Percentiles rank a stretch among this genome's conserved stretches.
These are phyloP conservation scores for Leccinum imitatum DNA, from an alignment of 768 basidiomycete species.

Conservation along the genomic window DNA sequence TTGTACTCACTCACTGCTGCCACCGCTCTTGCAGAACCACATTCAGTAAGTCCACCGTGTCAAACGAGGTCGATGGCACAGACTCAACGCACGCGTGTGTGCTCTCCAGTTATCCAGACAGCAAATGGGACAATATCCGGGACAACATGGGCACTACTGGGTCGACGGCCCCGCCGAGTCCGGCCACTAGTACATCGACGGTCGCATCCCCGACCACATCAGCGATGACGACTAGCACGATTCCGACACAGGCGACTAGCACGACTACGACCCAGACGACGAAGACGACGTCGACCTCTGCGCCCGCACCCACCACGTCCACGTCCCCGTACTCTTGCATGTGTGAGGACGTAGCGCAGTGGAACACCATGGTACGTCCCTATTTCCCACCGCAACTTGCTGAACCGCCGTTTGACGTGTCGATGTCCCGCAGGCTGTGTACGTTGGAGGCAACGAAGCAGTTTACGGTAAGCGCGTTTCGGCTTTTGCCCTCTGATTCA, in stretches of 20 bases:
- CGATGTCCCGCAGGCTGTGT: conserved; percentile 27
- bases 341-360: conserved; percentile 44
- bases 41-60: conserved; percentile 41
- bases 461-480: conserved; percentile 38
- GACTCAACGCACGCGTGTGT: background rate
- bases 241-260: background rate
- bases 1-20: background rate
- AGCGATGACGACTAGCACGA: background rate
- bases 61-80: background rate
- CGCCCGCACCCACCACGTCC: conserved; percentile 9
- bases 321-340: conserved; percentile 27
- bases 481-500: background rate
- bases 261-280: background rate
- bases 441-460: conserved; percentile 38
- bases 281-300: background rate
- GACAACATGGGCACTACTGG: conserved; percentile 53
- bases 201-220: background rate
- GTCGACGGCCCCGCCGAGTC: conserved; percentile 18
- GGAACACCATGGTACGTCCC: conserved; percentile 35
- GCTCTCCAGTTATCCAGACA: conserved; percentile 53
- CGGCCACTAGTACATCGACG: conserved; percentile 18
- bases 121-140: conserved; percentile 70
- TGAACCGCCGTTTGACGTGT: background rate
- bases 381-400: background rate
- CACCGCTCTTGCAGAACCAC: conserved; percentile 46